Percentiles rank a stretch among this genome's conserved stretches.
phyloP scores from a whole-genome alignment of 495 filamentous ascomycete genomes.

The Neurospora tetrasperma region DNA sequence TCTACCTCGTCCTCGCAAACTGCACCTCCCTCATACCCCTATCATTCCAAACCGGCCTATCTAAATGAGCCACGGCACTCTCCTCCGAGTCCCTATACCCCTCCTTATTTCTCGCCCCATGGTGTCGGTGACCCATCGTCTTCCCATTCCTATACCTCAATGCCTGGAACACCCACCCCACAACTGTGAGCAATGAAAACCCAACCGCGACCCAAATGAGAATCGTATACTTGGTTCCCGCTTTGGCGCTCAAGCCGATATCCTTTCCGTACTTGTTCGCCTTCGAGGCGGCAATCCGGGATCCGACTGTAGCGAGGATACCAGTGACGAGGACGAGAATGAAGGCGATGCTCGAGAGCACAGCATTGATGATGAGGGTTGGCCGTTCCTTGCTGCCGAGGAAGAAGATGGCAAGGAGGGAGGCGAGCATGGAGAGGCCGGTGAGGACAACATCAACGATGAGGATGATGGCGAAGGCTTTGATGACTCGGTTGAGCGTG shows the following conservation, averaged over 20 bases:
- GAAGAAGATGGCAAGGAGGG: slow-evolving; percentile 33
- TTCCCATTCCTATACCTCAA: slow-evolving; percentile 3
- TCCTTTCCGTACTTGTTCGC: slow-evolving; percentile 24
- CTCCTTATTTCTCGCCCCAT: background rate
- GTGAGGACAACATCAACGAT: slow-evolving; percentile 48
- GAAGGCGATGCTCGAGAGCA: slow-evolving; percentile 19
- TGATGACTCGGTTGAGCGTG: slow-evolving; percentile 35
- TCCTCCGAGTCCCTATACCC: slow-evolving; percentile 9
- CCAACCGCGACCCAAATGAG: slow-evolving; percentile 59
- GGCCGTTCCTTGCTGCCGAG: slow-evolving; percentile 17
- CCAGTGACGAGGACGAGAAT: slow-evolving; percentile 11
- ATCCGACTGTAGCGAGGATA: slow-evolving; percentile 19
- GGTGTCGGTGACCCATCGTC: background rate
- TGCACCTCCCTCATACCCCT: background rate
- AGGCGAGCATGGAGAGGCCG: slow-evolving; percentile 44
- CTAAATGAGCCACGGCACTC: background rate
- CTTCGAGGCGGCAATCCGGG: slow-evolving; percentile 19
- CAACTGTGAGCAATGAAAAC: slow-evolving; percentile 46
- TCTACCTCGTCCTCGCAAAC: background rate
- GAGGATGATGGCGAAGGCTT: slow-evolving; percentile 56
- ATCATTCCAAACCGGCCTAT: background rate
- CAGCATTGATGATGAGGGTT: slow-evolving; percentile 4
- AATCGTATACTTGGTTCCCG: slow-evolving; percentile 24
- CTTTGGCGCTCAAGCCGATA: slow-evolving; percentile 22
- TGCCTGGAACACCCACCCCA: slow-evolving; percentile 37